Conservation (phyloP, 1,284 basidiomycete genomes). For the Agaricales sp. region DNA sequence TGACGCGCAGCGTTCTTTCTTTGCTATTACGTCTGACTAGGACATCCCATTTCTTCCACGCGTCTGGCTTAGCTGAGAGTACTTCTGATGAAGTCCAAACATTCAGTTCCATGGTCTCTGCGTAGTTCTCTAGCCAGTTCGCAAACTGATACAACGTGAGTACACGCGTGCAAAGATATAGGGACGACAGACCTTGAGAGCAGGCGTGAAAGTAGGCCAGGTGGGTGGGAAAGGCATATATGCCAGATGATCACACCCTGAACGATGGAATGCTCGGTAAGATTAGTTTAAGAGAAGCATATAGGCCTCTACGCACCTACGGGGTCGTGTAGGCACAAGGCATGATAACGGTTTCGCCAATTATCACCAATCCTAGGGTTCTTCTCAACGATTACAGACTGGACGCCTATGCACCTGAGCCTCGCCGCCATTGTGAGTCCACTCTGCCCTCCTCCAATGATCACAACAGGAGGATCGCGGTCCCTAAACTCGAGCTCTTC, state of each 20-base stretch:
- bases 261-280: slow-evolving; percentile 3
- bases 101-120: slow-evolving; percentile 40
- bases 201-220: slow-evolving; percentile 40
- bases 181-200: slow-evolving; percentile 29
- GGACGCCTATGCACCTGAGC: slow-evolving; percentile 20
- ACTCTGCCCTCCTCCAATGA: slow-evolving; percentile 29
- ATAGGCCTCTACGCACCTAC: slow-evolving; percentile 27
- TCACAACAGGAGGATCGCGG: slow-evolving; percentile 19
- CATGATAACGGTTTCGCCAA: slow-evolving; percentile 37
- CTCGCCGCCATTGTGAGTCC: slow-evolving; percentile 29
- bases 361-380: slow-evolving; percentile 33
- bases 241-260: slow-evolving; percentile 30
- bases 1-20: slow-evolving; percentile 30
- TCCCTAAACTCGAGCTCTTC: slow-evolving; percentile 18
- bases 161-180: too few species aligned
- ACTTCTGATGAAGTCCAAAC: slow-evolving; percentile 38
- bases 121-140: too few species aligned
- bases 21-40: slow-evolving; percentile 28
- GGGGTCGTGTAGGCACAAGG: slow-evolving; percentile 40
- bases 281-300: neutral
- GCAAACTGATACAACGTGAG: neutral
- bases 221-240: slow-evolving; percentile 30
- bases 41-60: slow-evolving; percentile 33
- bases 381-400: slow-evolving; percentile 13
- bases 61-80: slow-evolving; percentile 25